Evolutionary conservation across 345 rosid species (phyloP), one percentile per base, ranked within the genome.

Genomic region (Eutrema heterophyllum): DNA sequence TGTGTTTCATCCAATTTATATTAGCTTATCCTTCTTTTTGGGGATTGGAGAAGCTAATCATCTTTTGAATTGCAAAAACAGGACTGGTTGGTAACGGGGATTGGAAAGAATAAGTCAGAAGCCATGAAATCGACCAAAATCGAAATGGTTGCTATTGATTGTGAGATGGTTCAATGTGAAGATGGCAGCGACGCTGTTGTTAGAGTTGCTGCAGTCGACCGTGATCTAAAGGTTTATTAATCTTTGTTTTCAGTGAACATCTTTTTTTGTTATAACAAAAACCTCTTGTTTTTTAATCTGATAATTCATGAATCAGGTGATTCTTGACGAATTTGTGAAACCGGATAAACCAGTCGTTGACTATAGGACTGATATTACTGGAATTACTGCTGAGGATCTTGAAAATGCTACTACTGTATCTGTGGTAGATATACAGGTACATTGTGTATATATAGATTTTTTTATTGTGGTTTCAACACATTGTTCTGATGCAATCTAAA

Each of bases 91-190:
- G 80, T 83, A 64, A 83, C 78, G 9, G 83, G 86, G 70, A 61
- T 71, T 53, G 54, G 78, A 45, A 72, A 78, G 41, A 76, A 78
- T 43, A 80, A 57, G 55, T 59, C 84, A 53, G 76, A 79, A 81
- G 62, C 51, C 64, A 48, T 60, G 70, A 78, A 24, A 29, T 79
- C 83, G 65, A 82, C 67, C 55, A 8, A 16, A 11, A 70, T 44
- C 35, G 43, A 55, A 43, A 55, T 93, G 78, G 3, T 82, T 61
- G 96, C 98, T 57, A 82, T 93, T 68, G 98, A 90, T 71, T 93
- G 97, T 79, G 98, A 90, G 86, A 93, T 93, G 98, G 98, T 90
- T 81, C 92, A 85, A 3, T 93, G 96, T 79, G 83, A 84, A 78
- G 97, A 93, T 88, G 95, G 98, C 43, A 87, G 89, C 35, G 97